Evolutionary conservation across 768 basidiomycete genomes (phyloP), one percentile per base, ranked within the genome.

Genomic region (Boletales sp.): DNA sequence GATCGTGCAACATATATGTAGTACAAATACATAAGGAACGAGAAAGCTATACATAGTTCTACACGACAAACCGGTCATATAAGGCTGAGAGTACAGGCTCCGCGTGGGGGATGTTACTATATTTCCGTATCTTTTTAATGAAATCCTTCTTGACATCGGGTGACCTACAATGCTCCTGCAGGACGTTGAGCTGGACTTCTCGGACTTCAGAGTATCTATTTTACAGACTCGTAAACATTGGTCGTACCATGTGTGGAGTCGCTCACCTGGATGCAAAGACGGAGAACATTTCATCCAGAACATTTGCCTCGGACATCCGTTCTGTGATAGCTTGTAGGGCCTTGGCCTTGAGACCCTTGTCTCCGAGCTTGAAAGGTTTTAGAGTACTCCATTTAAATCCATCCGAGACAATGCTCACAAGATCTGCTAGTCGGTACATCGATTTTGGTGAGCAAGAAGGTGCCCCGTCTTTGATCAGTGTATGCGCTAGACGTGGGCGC

Each of bases 401-500:
- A 24, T 34, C 8, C 21, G 27, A 27, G 18, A 21, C 9, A 8
- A 47, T n/a, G 2, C 54, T 51, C 19, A 67, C 70, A n/a, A 69
- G 66, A 19, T 57, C 43, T 6, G 70, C 69, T 0, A 70, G 51
- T 45, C 66, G 65, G 30, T 70, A 71, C 67, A 71, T 70, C 0
- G 70, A 71, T 56, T 70, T 70, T 8, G 70, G 69, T 14, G 69
- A 70, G 45, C 69, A 70, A 8, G 44, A 27, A 4, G 57, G 57
- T 34, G 48, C 46, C 4, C 35, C 40, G 12, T 47, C 50, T 40
- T 45, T 27, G 38, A 36, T 2, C 13, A 35, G 18, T n/a, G 37
- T 18, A 29, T 27, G 24, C 24, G 24, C 24, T 27, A 21, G 29
- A 4, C 37, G 43, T 15, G n/a, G 31, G 32, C 12, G 47, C 32